A percentile compares a stretch with the other conserved stretches of the same genome.
Evolutionary conservation across 2,329 filamentous ascomycete genomes (phyloP).

Genomic region (Aspergillus sp.): DNA sequence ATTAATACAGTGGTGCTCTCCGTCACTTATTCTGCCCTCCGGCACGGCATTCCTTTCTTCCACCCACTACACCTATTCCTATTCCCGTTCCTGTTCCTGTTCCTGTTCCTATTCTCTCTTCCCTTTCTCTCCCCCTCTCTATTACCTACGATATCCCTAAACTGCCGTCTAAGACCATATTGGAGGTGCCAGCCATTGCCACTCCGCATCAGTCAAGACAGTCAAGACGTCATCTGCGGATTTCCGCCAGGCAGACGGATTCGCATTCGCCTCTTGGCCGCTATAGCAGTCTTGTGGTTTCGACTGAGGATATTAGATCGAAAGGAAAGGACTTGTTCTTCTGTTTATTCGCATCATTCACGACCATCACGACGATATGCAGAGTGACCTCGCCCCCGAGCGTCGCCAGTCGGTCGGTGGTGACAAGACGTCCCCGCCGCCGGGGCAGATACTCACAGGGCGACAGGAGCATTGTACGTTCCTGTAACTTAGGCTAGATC

Average conservation of each 20-base stretch:
- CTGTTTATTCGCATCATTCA: no score
- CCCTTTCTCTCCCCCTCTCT: neutral
- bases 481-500: neutral
- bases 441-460: constrained; percentile 64
- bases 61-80: neutral
- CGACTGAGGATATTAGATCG: no score
- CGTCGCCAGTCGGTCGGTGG: no score
- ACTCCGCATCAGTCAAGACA: no score
- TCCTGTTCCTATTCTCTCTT: constrained; percentile 3
- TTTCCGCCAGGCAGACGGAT: neutral
- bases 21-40: no score
- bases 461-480: constrained; percentile 93
- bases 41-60: no score
- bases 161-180: no score
- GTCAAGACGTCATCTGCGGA: neutral
- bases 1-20: no score
- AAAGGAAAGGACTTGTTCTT: no score
- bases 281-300: no score
- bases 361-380: no score
- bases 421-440: constrained; percentile 33
- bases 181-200: neutral
- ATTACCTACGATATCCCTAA: neutral
- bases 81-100: constrained; percentile 11
- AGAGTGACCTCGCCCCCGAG: no score
- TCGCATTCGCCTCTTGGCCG: neutral